Conservation (phyloP, 345 rosid species). For the Eucalyptus camaldulensis region DNA sequence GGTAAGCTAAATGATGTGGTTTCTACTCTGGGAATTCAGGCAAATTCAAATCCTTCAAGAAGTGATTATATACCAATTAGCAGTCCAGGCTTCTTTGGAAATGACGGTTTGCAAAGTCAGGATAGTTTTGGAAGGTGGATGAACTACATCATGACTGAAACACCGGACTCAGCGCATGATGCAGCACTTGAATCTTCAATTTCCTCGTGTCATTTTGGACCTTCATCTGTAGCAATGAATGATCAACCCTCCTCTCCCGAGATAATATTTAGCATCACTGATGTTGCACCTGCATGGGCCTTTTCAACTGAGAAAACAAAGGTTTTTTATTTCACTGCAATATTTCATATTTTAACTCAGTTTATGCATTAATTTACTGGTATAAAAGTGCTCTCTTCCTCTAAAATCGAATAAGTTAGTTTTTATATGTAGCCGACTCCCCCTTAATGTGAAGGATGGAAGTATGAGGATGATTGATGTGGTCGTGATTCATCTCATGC, state of each 20-base stretch:
- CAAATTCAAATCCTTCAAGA: slow-evolving; percentile 18
- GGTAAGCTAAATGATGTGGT: slow-evolving; percentile 3
- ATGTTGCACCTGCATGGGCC: slow-evolving; percentile 80
- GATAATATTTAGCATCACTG: slow-evolving; percentile 61
- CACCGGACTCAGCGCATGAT: slow-evolving; percentile 36
- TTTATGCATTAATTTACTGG: neutral
- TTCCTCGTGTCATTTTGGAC: slow-evolving; percentile 17
- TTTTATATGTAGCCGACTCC: neutral
- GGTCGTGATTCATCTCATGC: neutral
- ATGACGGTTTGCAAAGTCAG: slow-evolving; percentile 57
- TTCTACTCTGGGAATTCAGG: slow-evolving; percentile 13
- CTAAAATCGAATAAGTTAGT: neutral
- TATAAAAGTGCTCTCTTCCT: neutral
- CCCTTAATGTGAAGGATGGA: neutral
- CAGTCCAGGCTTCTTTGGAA: slow-evolving; percentile 28
- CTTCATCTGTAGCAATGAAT: slow-evolving; percentile 22
- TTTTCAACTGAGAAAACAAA: slow-evolving; percentile 75
- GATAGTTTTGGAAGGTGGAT: slow-evolving; percentile 92
- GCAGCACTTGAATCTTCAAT: slow-evolving; percentile 26
- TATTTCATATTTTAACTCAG: neutral
- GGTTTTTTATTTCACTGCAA: slow-evolving; percentile 15
- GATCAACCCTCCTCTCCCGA: slow-evolving; percentile 30
- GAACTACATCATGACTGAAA: slow-evolving; percentile 32
- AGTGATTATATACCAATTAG: slow-evolving; percentile 11
- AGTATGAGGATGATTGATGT: neutral